Evolutionary conservation across 805 yeast species (phyloP), one percentile per base, ranked within the genome.

Genomic region (Danielia reshetovae): DNA sequence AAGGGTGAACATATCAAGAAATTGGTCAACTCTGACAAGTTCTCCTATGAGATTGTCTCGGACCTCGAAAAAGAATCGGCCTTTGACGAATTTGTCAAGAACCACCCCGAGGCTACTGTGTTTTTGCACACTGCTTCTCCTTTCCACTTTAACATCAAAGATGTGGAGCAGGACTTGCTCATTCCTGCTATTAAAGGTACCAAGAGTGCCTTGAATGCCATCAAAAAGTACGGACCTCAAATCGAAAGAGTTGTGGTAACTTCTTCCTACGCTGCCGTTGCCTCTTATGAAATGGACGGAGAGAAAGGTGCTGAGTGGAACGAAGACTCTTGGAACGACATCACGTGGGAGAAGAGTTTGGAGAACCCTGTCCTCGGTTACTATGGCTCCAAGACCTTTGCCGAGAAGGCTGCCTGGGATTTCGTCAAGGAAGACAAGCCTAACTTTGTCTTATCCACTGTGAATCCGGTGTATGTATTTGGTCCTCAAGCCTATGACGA

Each of bases 81-180:
- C 1, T 74, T 74, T 40, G 71, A 70, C 36, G 51, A 52, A 7
- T 67, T 69, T 1, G 62, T 77, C 44, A 54, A 68, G 46, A 60
- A 59, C 17, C 68, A 70, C 40, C 70, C 72, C 18, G 79, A 77
- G 29, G 69, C 77, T 36, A 61, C 62, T 9, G 74, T 70, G 24
- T 78, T 79, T 31, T 45, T 78, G 25, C 85, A 79, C 54, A 68
- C 80, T 7, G 85, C 85, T 3, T 71, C 81, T 11, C 83, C 85
- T 10, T 72, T 72, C 51, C 60, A 65, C 23, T 72, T 67, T 49
- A 62, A 67, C 9, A 55, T 62, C 15, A 55, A 62, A 11, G 62
- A 68, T 39, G 60, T 71, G 24, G 79, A 70, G 37, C 68, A 69
- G 31, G 79, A 74, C 16, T 59, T 78, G 34, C 56, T 77, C 38